Conservation (phyloP, 2,329 filamentous ascomycete genomes). For the Polychaeton citri region DNA sequence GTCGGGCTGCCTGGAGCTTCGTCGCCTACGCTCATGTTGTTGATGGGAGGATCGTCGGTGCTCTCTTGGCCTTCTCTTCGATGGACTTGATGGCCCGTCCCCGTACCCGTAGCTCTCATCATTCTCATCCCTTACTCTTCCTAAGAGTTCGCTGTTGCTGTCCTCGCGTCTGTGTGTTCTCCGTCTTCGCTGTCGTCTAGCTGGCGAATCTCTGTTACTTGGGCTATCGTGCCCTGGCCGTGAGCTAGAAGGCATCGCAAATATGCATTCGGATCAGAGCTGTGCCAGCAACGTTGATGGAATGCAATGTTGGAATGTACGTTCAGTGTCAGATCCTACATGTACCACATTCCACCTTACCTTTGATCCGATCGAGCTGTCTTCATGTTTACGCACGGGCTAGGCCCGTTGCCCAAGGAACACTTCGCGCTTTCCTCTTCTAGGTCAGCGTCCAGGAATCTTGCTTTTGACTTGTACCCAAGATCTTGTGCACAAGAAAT, state of each 20-base stretch:
- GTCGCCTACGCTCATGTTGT: conserved; percentile 1
- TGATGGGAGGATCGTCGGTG: conserved; percentile 3
- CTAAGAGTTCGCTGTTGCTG: conserved; percentile 18
- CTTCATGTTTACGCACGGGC: background rate
- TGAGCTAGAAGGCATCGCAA: background rate
- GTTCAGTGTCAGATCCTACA: too few species aligned
- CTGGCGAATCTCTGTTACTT: conserved; percentile 10
- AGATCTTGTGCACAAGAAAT: too few species aligned
- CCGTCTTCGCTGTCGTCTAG: conserved; percentile 16
- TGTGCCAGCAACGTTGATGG: background rate
- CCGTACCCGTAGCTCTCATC: conserved; percentile 6
- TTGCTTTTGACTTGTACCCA: too few species aligned
- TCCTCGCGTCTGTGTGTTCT: conserved; percentile 21
- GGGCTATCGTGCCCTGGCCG: background rate
- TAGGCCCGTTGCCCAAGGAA: background rate
- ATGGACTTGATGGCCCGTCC: conserved; percentile 6
- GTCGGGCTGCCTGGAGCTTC: conserved; percentile 6
- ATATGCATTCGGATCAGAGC: background rate
- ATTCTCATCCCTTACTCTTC: conserved; percentile 1
- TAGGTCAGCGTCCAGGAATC: background rate
- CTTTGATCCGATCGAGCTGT: background rate
- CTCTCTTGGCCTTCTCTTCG: conserved; percentile 8
- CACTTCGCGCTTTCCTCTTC: background rate
- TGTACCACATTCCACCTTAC: background rate
- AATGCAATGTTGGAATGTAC: background rate